Base-by-base conservation (phyloP, 1,139 yeast genomes). In the Scheffersomyces illinoinensis region DNA sequence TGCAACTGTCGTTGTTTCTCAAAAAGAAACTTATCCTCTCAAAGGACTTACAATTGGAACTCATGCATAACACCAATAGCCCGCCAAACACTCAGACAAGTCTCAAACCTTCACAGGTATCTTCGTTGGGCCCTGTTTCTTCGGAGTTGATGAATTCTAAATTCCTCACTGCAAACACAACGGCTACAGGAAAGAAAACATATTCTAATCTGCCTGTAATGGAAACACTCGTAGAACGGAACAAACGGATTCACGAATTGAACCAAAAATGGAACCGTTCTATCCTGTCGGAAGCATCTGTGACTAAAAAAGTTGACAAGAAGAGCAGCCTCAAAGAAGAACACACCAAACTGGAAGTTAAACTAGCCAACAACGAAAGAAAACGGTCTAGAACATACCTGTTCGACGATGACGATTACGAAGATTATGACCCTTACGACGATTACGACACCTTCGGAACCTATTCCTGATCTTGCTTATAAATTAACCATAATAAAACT, bases 11-110 rank as follows among this genome's bases (percentile, higher is more conserved):
- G 50, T 62, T 71, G 59, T 69, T 68, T 56, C 65, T 75, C 58
- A 75, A 75, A 58, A 73, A 76, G 58, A 75, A 72, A 56, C 59
- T 72, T 48, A 68, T 78, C 2, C 73, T 73, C 57, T 76, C 81
- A 24, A 79, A 78, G 61, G 83, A 79, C 53, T 66, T 79, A 14
- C 78, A 79, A 62, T 60, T 76, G 39, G 84, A 79, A 62, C 65
- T 78, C 24, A 63, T 70, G 43, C 62, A 63, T 47, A 55, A 61
- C 52, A 47, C 57, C 50, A 58, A 59, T 55, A 58, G 57, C 19
- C 60, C 69, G 4, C 65, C 67, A 50, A 59, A 17, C 43, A 10
- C 43, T 2, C 43, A 7, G 47, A 53, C 10, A 20, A 43, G 20
- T 12, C n/a, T 8, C 17, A 47, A 19, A 17, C 39, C 20, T 10